Evolutionary conservation across 148 eudicot genomes (phyloP).

Genomic region (Rhododendron mucronatum): DNA sequence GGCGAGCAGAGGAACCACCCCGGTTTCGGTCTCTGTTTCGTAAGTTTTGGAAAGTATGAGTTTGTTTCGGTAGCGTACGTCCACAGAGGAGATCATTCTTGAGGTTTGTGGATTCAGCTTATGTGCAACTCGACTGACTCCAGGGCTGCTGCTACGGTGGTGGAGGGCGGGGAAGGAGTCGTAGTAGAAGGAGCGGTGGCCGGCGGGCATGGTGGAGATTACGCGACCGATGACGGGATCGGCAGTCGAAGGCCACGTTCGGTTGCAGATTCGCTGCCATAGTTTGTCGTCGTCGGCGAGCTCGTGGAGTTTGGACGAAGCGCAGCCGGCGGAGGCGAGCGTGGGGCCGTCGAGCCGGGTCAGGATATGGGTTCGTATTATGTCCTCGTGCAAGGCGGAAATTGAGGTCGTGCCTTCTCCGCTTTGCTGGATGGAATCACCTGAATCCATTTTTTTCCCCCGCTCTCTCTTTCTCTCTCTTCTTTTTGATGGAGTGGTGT

Average conservation of each 20-base stretch:
- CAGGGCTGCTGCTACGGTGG: neutral
- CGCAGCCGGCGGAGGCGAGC: conserved; percentile 34
- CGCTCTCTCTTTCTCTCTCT: neutral
- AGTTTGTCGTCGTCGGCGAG: conserved; percentile 29
- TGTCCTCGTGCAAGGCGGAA: conserved; percentile 37
- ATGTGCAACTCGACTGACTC: too few relatives aligned
- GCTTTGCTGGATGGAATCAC: neutral
- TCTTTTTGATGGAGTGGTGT: neutral
- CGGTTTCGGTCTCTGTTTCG: conserved; percentile 27
- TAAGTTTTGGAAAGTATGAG: conserved; percentile 36
- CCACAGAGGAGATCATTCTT: conserved; percentile 34
- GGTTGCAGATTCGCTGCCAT: conserved; percentile 38
- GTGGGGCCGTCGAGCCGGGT: conserved; percentile 44
- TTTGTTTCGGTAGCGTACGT: conserved; percentile 33
- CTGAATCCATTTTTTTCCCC: neutral
- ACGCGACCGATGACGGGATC: conserved; percentile 20
- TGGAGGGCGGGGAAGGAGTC: conserved; percentile 33
- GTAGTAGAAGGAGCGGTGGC: conserved; percentile 46
- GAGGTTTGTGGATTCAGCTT: neutral
- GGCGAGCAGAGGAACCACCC: conserved; percentile 40
- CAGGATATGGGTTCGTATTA: conserved; percentile 33
- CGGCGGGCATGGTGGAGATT: conserved; percentile 28
- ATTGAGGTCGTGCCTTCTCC: conserved; percentile 1
- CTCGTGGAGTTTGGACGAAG: conserved; percentile 26
- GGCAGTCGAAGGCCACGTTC: conserved; percentile 49